Percentiles rank a stretch among this genome's conserved stretches.
Conservation (phyloP, 768 basidiomycete species). For the Boletus rufocinnamomeus region DNA sequence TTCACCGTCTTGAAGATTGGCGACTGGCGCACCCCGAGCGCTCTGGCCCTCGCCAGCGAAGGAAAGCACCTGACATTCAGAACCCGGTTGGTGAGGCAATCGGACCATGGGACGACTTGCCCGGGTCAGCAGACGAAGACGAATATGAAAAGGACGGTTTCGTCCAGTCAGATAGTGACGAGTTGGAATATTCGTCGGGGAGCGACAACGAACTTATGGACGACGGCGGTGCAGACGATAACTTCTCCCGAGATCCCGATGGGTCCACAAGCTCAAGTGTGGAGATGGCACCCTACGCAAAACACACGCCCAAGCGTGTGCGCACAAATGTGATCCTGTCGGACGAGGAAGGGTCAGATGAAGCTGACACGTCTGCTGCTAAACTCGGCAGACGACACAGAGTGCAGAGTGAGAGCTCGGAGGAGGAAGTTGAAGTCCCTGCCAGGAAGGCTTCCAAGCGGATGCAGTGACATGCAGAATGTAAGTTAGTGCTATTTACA, state of each 20-base stretch:
- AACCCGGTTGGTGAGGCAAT: constrained; percentile 19
- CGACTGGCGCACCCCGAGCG: constrained; percentile 15
- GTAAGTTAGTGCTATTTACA: neutral
- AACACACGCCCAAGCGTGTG: neutral
- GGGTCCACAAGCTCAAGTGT: neutral
- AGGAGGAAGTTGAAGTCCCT: constrained; percentile 1
- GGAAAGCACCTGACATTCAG: constrained; percentile 5
- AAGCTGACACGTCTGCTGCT: neutral
- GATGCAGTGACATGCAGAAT: neutral
- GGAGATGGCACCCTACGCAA: neutral
- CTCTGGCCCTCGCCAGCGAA: neutral
- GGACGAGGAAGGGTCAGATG: constrained; percentile 2
- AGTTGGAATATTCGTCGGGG: neutral
- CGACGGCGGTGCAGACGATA: neutral
- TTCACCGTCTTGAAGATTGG: constrained; percentile 13
- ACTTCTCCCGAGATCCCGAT: neutral
- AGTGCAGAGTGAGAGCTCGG: neutral
- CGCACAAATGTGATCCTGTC: constrained; percentile 5
- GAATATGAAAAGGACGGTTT: constrained; percentile 10
- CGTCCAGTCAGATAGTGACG: constrained; percentile 6
- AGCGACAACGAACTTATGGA: neutral
- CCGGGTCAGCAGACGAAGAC: constrained; percentile 15
- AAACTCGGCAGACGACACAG: constrained; percentile 13
- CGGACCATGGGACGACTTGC: constrained; percentile 16
- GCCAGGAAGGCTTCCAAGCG: neutral